Conservation (phyloP, 352 stramenopile genomes). For the Halophytophthora batemanensis region DNA sequence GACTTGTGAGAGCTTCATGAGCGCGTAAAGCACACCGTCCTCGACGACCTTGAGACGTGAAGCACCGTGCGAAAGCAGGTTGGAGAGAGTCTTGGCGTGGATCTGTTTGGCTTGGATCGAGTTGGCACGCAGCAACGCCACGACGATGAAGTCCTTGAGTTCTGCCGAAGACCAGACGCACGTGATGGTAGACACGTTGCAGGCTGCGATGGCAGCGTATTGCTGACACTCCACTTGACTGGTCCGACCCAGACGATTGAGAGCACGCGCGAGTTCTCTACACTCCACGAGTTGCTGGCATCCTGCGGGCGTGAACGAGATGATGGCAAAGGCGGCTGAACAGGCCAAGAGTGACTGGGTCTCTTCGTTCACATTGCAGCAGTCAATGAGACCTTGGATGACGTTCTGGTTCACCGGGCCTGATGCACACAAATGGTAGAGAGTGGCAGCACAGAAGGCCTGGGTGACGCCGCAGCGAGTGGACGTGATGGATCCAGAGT, state of each 20-base stretch:
- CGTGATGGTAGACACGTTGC: slow-evolving; percentile 62
- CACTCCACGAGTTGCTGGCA: slow-evolving; percentile 50
- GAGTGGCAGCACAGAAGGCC: slow-evolving; percentile 66
- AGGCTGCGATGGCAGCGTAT: slow-evolving; percentile 74
- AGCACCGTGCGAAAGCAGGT: slow-evolving; percentile 58
- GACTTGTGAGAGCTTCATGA: slow-evolving; percentile 79
- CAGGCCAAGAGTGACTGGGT: slow-evolving; percentile 65
- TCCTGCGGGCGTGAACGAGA: slow-evolving; percentile 65
- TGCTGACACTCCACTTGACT: slow-evolving; percentile 78
- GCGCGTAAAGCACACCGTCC: slow-evolving; percentile 72
- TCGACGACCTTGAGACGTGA: slow-evolving; percentile 60
- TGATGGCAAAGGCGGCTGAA: slow-evolving; percentile 73
- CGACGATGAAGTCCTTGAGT: slow-evolving; percentile 82
- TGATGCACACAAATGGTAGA: slow-evolving; percentile 74
- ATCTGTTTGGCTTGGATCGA: slow-evolving; percentile 81
- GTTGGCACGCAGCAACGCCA: slow-evolving; percentile 70
- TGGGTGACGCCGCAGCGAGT: slow-evolving; percentile 34
- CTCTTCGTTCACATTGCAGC: slow-evolving; percentile 74
- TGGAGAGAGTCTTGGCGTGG: slow-evolving; percentile 78
- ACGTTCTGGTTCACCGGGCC: slow-evolving; percentile 41
- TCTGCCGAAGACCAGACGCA: slow-evolving; percentile 75
- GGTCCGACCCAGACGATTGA: slow-evolving; percentile 68
- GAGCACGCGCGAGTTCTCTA: slow-evolving; percentile 47
- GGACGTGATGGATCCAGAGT: slow-evolving; percentile 1
- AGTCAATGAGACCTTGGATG: slow-evolving; percentile 61